Percentiles rank a stretch among this genome's conserved stretches.
Evolutionary conservation across 192 early-diverging fungal genomes (phyloP).

Genomic region (Geranomyces variabilis): DNA sequence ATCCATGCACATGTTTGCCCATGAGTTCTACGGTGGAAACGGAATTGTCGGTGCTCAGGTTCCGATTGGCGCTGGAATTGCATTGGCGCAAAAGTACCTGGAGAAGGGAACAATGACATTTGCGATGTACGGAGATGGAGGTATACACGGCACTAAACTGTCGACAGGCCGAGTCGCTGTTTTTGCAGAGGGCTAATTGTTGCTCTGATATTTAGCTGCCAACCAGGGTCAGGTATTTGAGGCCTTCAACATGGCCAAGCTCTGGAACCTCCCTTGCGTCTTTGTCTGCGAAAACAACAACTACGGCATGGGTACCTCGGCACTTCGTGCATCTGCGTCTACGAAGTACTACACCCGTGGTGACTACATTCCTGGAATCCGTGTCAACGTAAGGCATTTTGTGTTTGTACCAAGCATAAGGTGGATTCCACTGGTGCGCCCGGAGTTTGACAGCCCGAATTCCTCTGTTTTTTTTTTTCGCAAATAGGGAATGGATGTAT

Average conservation of each 20-base stretch:
- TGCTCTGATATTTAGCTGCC: constrained; percentile 55
- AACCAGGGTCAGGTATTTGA: constrained; percentile 99
- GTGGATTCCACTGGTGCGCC: too few species aligned
- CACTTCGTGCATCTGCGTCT: constrained; percentile 85
- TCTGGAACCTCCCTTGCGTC: constrained; percentile 90
- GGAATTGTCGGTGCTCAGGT: constrained; percentile 98
- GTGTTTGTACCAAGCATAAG: too few species aligned
- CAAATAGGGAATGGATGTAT: constrained; percentile 75
- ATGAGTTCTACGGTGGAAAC: constrained; percentile 97
- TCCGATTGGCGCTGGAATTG: constrained; percentile 64
- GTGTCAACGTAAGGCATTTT: constrained; percentile 49
- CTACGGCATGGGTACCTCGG: constrained; percentile 98
- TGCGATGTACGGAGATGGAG: constrained; percentile 93
- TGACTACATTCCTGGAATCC: constrained; percentile 95
- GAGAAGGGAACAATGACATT: constrained; percentile 79
- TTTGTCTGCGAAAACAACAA: constrained; percentile 99
- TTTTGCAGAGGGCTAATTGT: neutral
- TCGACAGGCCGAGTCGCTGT: too few species aligned
- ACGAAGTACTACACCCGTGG: constrained; percentile 94
- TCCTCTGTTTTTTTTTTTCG: neutral
- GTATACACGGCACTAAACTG: too few species aligned
- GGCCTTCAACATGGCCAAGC: constrained; percentile 98
- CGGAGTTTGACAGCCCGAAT: too few species aligned
- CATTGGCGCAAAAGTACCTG: constrained; percentile 93
- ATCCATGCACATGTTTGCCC: constrained; percentile 99